Evolutionary conservation across 805 yeast genomes (phyloP).

Genomic region (Candida ulmi): DNA sequence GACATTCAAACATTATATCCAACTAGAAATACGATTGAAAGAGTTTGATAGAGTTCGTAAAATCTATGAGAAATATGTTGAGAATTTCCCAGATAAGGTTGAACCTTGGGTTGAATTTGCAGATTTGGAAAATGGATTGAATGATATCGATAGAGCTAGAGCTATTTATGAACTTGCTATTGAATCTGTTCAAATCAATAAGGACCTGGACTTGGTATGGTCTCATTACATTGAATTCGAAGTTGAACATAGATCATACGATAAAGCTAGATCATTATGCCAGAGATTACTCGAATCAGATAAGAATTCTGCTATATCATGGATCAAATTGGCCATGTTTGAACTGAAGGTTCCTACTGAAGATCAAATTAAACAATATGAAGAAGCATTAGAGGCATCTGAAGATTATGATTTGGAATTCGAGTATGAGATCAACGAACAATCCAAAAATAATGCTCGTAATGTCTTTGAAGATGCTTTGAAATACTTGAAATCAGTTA

Average conservation of each 20-base stretch:
- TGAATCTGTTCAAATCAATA: conserved; percentile 12
- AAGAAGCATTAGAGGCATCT: conserved; percentile 14
- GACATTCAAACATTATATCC: conserved; percentile 59
- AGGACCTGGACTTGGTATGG: conserved; percentile 23
- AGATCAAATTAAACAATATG: conserved; percentile 38
- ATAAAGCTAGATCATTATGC: conserved; percentile 47
- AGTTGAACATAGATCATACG: conserved; percentile 54
- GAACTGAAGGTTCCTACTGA: conserved; percentile 62
- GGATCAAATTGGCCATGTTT: conserved; percentile 68
- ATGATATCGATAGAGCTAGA: conserved; percentile 64
- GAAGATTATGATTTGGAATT: conserved; percentile 42
- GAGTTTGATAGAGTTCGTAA: conserved; percentile 79
- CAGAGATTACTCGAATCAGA: conserved; percentile 31
- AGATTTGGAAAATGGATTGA: conserved; percentile 57
- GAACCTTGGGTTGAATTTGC: conserved; percentile 61
- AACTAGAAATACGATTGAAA: conserved; percentile 58
- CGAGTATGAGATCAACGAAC: conserved; percentile 44
- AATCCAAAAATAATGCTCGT: conserved; percentile 48
- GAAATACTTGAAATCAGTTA: conserved; percentile 31
- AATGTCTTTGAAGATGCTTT: conserved; percentile 51
- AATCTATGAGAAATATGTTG: conserved; percentile 64
- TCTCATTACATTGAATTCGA: conserved; percentile 49
- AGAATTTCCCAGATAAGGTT: conserved; percentile 34
- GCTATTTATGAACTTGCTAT: conserved; percentile 55
- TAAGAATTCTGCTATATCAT: conserved; percentile 32